Evolutionary conservation across 2,329 filamentous ascomycete species (phyloP).

Genomic region (Exophiala mesophila): DNA sequence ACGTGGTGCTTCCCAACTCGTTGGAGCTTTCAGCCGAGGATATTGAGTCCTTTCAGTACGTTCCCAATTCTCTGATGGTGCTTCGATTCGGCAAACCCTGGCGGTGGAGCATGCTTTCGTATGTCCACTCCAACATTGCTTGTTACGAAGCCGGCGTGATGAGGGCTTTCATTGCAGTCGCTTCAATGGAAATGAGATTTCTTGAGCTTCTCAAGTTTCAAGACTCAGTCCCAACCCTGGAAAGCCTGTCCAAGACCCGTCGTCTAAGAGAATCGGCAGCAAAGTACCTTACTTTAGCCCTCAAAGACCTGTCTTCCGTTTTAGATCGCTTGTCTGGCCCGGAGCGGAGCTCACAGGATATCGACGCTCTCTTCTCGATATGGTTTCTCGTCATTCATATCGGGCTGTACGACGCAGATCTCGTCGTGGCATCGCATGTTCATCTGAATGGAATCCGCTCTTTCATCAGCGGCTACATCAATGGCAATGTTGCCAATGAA

Average conservation of each 20-base stretch:
- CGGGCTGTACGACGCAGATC: constrained; percentile 8
- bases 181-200: constrained; percentile 11
- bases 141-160: constrained; percentile 7
- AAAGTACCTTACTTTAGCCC: constrained; percentile 1
- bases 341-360: not conserved
- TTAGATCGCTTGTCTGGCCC: constrained; percentile 5
- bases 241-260: not conserved
- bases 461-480: constrained; percentile 5
- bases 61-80: constrained; percentile 9
- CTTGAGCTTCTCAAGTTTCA: constrained; percentile 4
- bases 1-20: not conserved
- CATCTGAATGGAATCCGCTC: constrained; percentile 12
- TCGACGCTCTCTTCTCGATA: constrained; percentile 11
- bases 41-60: constrained; percentile 6
- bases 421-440: constrained; percentile 4
- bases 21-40: not conserved
- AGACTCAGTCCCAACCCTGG: not conserved
- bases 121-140: constrained; percentile 10
- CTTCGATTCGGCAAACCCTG: constrained; percentile 11
- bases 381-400: constrained; percentile 10
- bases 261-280: constrained; percentile 2
- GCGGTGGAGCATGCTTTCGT: constrained; percentile 13
- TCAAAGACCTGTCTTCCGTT: constrained; percentile 11
- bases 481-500: not conserved
- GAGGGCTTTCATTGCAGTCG: constrained; percentile 12